Evolutionary conservation across 345 rosid genomes (phyloP).

Genomic region (Anacardium occidentale): DNA sequence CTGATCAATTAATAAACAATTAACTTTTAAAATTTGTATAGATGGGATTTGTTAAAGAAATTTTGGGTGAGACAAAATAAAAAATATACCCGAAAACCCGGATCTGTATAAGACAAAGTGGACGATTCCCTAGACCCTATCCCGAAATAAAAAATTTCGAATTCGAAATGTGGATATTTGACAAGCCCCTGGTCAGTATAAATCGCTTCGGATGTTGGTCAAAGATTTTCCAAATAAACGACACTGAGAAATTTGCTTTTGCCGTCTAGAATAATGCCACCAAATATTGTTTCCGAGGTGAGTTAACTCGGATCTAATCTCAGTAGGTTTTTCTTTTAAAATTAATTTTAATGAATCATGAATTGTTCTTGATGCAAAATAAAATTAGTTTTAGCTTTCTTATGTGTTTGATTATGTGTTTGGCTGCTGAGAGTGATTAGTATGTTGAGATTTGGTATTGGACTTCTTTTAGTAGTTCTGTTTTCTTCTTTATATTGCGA

Average conservation of each 20-base stretch:
- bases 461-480: constrained; percentile 3
- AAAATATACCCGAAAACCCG: not conserved
- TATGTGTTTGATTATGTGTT: not conserved
- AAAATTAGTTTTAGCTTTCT: not conserved
- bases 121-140: not conserved
- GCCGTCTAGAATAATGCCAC: constrained; percentile 32
- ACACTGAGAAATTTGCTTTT: constrained; percentile 2
- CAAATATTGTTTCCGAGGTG: constrained; percentile 55
- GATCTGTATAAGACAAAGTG: not conserved
- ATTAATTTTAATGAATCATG: not conserved
- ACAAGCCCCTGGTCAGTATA: not conserved
- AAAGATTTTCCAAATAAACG: not conserved
- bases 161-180: not conserved
- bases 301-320: constrained; percentile 2
- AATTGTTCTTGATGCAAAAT: not conserved
- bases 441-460: not conserved
- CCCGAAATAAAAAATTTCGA: not conserved
- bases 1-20: too few relatives aligned
- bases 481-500: not conserved
- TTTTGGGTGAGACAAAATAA: too few relatives aligned
- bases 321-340: constrained; percentile 10
- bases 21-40: too few relatives aligned
- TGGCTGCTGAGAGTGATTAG: constrained; percentile 11
- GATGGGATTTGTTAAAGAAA: too few relatives aligned
- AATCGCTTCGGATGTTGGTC: not conserved